Evolutionary conservation across 306 rosid species (phyloP).

Genomic region (Casuarina cunninghamiana): DNA sequence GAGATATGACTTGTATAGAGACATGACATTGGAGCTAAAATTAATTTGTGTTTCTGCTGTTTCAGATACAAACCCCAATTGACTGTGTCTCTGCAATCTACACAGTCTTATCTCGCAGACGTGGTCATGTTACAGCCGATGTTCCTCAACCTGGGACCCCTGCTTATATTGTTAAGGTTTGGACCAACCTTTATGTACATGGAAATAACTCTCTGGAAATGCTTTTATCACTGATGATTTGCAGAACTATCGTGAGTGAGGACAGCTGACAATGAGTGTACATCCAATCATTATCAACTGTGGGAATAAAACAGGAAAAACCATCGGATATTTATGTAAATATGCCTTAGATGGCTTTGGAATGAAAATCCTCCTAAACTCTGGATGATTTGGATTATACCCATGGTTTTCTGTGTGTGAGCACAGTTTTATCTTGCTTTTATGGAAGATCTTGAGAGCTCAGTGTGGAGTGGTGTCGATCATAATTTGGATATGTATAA

Average conservation of each 20-base stretch:
- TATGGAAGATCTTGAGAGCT: not conserved
- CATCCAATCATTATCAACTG: too few species aligned
- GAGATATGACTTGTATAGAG: constrained; percentile 3
- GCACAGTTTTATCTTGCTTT: not conserved
- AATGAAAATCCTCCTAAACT: not conserved
- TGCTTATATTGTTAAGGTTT: constrained; percentile 84
- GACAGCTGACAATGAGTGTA: not conserved
- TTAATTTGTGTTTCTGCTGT: constrained; percentile 30
- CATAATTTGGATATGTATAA: too few species aligned
- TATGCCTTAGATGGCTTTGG: not conserved
- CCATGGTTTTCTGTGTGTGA: not conserved
- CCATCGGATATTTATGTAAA: not conserved
- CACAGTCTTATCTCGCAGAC: constrained; percentile 95
- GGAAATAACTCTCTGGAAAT: constrained; percentile 3
- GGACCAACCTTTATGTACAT: constrained; percentile 23
- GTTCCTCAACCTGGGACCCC: constrained; percentile 99
- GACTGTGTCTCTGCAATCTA: constrained; percentile 98
- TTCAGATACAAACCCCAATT: constrained; percentile 96
- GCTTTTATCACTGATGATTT: not conserved
- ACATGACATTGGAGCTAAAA: constrained; percentile 23
- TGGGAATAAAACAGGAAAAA: not conserved
- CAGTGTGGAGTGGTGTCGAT: not conserved
- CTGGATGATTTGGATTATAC: not conserved
- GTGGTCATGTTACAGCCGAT: constrained; percentile 99
- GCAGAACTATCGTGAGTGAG: too few species aligned